These are phyloP conservation scores for Chloranthus sessilifolius DNA, from an alignment of 164 flowering plant genomes.

Conservation along the genomic window DNA sequence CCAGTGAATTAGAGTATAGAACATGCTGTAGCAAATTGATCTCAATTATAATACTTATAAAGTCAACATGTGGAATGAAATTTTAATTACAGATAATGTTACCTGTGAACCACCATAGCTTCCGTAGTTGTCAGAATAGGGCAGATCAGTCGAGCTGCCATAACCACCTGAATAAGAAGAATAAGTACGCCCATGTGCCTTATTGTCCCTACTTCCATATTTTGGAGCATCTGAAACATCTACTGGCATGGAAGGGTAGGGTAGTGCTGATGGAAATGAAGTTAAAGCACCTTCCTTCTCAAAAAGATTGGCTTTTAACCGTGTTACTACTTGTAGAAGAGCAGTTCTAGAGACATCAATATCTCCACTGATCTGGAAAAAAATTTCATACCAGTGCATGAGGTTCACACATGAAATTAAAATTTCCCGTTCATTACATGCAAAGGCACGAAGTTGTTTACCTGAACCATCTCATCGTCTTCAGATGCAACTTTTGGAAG, in stretches of 20 bases:
- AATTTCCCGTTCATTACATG: not conserved
- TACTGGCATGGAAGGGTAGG: slow-evolving; percentile 68
- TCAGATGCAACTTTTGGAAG: slow-evolving; percentile 86
- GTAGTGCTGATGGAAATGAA: slow-evolving; percentile 71
- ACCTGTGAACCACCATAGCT: slow-evolving; percentile 66
- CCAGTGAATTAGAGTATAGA: no score
- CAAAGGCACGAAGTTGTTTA: slow-evolving; percentile 18
- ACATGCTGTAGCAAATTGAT: no score
- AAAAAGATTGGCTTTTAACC: slow-evolving; percentile 82
- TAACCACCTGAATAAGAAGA: slow-evolving; percentile 69
- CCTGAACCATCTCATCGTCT: slow-evolving; percentile 99
- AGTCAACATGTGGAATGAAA: not conserved
- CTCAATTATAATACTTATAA: no score
- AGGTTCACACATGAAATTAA: no score
- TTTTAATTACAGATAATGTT: no score
- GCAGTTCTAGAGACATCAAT: slow-evolving; percentile 82
- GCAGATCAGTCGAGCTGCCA: slow-evolving; percentile 62
- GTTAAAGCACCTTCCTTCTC: slow-evolving; percentile 82
- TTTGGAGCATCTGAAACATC: slow-evolving; percentile 51
- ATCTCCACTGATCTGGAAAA: slow-evolving; percentile 79
- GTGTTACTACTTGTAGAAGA: slow-evolving; percentile 65
- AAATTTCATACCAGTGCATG: slow-evolving; percentile 7
- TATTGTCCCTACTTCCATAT: slow-evolving; percentile 72
- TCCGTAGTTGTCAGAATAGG: slow-evolving; percentile 56
- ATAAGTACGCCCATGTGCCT: slow-evolving; percentile 68